Evolutionary conservation across 495 filamentous ascomycete species (phyloP).

Genomic region (Penicillium simplicissimum): DNA sequence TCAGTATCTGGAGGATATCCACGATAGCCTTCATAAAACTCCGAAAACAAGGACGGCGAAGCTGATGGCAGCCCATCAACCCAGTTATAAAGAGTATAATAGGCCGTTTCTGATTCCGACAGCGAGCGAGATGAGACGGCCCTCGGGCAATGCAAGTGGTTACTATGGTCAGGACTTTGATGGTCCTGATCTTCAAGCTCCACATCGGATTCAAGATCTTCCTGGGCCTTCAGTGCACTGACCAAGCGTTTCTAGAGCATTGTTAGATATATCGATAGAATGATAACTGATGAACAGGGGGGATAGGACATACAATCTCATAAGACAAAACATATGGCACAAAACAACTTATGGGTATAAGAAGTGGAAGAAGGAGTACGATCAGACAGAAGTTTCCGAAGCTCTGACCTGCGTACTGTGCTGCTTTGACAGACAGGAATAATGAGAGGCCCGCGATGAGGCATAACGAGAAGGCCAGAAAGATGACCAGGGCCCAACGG

Average conservation of each 20-base stretch:
- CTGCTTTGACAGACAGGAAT: neutral
- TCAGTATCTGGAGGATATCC: neutral
- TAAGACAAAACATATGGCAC: neutral
- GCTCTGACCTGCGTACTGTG: neutral
- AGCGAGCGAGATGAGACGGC: neutral
- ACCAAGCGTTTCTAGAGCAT: neutral
- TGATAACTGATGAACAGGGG: neutral
- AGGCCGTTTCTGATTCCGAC: neutral
- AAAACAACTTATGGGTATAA: neutral
- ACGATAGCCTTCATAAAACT: neutral
- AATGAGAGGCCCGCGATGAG: neutral
- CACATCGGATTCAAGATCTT: neutral
- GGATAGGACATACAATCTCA: neutral
- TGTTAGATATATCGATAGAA: neutral
- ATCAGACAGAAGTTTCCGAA: neutral
- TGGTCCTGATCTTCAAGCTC: neutral
- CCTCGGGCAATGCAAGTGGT: neutral
- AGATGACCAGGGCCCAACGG: neutral
- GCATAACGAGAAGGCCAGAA: neutral
- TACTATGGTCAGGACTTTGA: neutral
- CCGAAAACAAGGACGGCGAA: neutral
- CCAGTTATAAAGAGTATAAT: neutral
- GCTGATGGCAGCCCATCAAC: neutral
- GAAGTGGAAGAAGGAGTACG: neutral
- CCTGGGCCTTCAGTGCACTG: neutral